phyloP scores from a whole-genome alignment of 345 rosid genomes.

The Eucalyptus globulus region DNA sequence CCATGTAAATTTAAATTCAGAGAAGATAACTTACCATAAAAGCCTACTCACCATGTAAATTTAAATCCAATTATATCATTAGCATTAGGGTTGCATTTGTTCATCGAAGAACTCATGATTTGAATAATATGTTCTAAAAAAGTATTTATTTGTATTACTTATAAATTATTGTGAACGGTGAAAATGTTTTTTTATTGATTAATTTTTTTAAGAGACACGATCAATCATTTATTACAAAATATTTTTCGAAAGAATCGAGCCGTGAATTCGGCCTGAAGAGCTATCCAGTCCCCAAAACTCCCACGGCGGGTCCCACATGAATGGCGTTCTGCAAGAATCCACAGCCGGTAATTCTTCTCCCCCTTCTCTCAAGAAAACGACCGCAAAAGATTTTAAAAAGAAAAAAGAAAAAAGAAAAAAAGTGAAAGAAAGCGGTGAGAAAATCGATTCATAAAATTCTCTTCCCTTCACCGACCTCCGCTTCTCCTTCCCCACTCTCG shows the following conservation, averaged over 20 bases:
- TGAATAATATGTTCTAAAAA: neutral
- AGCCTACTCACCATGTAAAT: fast-evolving
- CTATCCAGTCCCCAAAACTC: neutral
- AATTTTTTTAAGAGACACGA: neutral
- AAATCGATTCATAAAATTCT: neutral
- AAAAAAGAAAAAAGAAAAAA: neutral
- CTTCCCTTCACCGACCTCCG: neutral
- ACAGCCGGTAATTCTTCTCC: neutral
- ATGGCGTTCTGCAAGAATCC: neutral
- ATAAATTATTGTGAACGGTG: neutral
- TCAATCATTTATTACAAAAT: neutral
- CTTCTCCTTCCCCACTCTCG: neutral
- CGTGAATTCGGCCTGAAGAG: neutral
- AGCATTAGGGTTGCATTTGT: neutral
- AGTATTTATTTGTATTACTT: fast-evolving
- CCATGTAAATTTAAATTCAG: fast-evolving
- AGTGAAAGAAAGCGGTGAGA: neutral
- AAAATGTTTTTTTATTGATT: neutral
- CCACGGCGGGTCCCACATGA: neutral
- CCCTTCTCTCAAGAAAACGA: too few species aligned
- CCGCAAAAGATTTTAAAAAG: too few species aligned
- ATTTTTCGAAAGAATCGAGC: neutral
- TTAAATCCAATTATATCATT: neutral
- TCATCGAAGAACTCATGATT: neutral
- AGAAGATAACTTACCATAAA: neutral